phyloP scores from a whole-genome alignment of 257 asterid species.

The Solanum bukasovii region DNA sequence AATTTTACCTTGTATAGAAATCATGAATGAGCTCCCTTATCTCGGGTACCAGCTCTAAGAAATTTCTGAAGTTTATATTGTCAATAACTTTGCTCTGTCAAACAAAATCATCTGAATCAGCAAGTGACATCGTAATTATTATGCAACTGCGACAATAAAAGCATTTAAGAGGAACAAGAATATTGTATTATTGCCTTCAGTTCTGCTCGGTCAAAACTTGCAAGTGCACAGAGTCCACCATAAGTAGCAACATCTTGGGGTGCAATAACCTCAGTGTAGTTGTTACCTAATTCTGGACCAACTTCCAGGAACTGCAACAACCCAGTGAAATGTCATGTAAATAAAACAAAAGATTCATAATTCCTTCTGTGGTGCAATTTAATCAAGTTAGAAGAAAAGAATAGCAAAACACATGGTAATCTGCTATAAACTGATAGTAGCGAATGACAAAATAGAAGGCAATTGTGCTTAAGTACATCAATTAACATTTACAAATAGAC shows the following conservation, averaged over 20 bases:
- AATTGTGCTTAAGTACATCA: no score
- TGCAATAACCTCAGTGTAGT: constrained; percentile 77
- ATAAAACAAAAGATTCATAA: background rate
- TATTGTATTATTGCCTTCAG: constrained; percentile 47
- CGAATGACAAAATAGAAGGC: background rate
- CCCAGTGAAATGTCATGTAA: background rate
- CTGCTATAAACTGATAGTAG: background rate
- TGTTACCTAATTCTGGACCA: constrained; percentile 73
- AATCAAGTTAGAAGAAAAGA: background rate
- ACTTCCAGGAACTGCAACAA: constrained; percentile 77
- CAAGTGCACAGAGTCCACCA: constrained; percentile 97
- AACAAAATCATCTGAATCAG: constrained; percentile 5
- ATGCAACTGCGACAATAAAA: background rate
- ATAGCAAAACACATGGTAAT: background rate
- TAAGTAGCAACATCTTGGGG: constrained; percentile 97
- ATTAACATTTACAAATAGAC: background rate
- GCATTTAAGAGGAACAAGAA: background rate
- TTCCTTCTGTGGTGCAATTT: background rate
- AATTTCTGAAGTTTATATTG: constrained; percentile 72
- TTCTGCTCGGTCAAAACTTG: constrained; percentile 92
- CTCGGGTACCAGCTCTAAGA: constrained; percentile 94
- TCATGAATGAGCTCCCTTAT: constrained; percentile 89
- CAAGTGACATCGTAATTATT: background rate
- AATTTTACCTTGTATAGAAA: constrained; percentile 76
- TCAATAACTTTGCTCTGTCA: constrained; percentile 94